phyloP scores from a whole-genome alignment of 495 filamentous ascomycete species.

The Neohortaea acidophila region DNA sequence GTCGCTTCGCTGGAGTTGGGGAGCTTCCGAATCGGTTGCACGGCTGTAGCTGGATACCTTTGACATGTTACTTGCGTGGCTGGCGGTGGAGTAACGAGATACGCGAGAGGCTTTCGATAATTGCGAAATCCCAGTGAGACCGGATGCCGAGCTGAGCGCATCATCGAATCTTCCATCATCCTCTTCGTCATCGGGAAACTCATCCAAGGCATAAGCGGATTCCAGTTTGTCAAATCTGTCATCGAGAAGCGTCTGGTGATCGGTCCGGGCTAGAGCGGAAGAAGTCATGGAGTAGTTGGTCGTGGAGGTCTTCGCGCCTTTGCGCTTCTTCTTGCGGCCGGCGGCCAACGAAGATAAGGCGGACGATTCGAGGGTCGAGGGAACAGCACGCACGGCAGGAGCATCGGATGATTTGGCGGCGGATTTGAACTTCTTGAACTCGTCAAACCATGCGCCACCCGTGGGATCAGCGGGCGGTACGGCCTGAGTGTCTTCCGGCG shows the following conservation, averaged over 20 bases:
- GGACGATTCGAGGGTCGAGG: constrained; percentile 48
- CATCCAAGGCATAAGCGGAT: constrained; percentile 63
- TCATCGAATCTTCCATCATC: constrained; percentile 42
- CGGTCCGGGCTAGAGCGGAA: constrained; percentile 73
- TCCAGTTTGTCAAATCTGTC: constrained; percentile 77
- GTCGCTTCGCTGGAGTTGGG: constrained; percentile 43
- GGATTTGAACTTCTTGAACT: constrained; percentile 82
- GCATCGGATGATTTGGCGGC: constrained; percentile 41
- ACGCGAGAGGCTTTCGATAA: constrained; percentile 28
- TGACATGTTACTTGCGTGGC: constrained; percentile 27
- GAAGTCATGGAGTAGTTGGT: constrained; percentile 95
- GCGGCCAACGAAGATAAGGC: constrained; percentile 47
- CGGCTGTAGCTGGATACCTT: constrained; percentile 21
- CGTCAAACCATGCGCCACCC: constrained; percentile 63
- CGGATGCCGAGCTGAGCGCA: constrained; percentile 38
- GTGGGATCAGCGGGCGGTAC: constrained; percentile 25
- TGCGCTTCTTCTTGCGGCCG: constrained; percentile 70
- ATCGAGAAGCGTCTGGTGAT: constrained; percentile 74
- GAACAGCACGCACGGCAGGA: constrained; percentile 20
- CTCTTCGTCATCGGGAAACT: constrained; percentile 33
- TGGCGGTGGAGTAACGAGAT: constrained; percentile 27
- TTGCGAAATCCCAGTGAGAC: constrained; percentile 37
- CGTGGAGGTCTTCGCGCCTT: constrained; percentile 75
- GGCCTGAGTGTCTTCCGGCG: constrained; percentile 17
- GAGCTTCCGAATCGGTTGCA: constrained; percentile 21